Conservation (phyloP, 1,139 yeast species). For the Saccharomyces hybrid region DNA sequence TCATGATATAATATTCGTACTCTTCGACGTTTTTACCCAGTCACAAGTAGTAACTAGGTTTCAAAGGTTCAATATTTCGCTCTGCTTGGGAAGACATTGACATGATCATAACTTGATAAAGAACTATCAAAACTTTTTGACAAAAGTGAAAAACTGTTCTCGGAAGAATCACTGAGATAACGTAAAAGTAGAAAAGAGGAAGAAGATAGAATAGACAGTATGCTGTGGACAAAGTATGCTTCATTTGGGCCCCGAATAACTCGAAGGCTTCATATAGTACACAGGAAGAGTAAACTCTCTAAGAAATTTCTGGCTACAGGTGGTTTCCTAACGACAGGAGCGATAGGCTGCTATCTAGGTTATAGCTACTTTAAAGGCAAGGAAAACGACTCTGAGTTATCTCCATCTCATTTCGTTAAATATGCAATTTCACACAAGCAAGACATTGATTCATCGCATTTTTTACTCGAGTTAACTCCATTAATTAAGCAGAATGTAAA, state of each 20-base stretch:
- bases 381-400: constrained; percentile 16
- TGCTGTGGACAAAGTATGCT: background rate
- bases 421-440: constrained; percentile 64
- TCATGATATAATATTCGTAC: too few species aligned
- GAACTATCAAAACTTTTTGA: background rate
- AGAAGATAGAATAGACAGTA: background rate
- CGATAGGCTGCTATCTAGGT: background rate
- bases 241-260: background rate
- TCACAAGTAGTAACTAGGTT: too few species aligned
- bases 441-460: constrained; percentile 60
- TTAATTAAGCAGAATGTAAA: constrained; percentile 35
- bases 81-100: background rate
- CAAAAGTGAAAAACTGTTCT: background rate
- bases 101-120: background rate
- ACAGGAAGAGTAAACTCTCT: background rate
- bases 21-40: too few species aligned
- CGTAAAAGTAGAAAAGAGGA: too few species aligned
- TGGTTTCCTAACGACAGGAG: background rate
- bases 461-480: constrained; percentile 66
- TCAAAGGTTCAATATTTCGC: too few species aligned
- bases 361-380: background rate
- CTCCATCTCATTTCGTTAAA: constrained; percentile 54
- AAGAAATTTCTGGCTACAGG: background rate
- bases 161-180: too few species aligned
- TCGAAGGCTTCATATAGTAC: background rate